A percentile compares a stretch with the other conserved stretches of the same genome.
phyloP scores from a whole-genome alignment of 768 basidiomycete species.

The Mycena kentingensis region DNA sequence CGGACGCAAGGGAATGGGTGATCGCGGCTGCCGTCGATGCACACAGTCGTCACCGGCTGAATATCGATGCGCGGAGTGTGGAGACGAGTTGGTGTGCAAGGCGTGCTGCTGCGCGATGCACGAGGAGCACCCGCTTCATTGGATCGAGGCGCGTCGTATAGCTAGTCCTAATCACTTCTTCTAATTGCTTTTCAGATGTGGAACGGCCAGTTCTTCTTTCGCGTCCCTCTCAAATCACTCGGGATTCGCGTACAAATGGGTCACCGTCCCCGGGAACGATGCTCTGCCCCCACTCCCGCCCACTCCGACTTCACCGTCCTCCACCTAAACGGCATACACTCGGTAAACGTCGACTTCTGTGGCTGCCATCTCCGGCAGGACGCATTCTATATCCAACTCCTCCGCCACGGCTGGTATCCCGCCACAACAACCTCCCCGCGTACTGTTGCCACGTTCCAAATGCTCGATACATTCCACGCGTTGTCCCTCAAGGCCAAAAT shows the following conservation, averaged over 20 bases:
- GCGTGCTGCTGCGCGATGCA: not conserved
- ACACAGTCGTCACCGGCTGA: not conserved
- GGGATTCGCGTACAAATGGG: slow-evolving; percentile 33
- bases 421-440: slow-evolving; percentile 12
- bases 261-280: slow-evolving; percentile 20
- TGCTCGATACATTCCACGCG: not conserved
- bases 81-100: not conserved
- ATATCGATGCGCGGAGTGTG: not conserved
- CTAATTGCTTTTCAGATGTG: slow-evolving; percentile 31
- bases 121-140: not conserved
- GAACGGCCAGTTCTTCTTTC: slow-evolving; percentile 20
- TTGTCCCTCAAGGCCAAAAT: not conserved
- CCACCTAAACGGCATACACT: slow-evolving; percentile 33
- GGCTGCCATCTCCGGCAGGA: not conserved
- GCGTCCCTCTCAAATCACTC: slow-evolving; percentile 21
- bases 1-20: not conserved
- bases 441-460: not conserved
- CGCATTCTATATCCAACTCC: slow-evolving; percentile 2
- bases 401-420: slow-evolving; percentile 11
- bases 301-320: slow-evolving; percentile 34
- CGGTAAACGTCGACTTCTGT: slow-evolving; percentile 34
- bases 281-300: slow-evolving; percentile 13
- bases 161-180: not conserved
- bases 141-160: not conserved
- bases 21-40: not conserved